A percentile compares a stretch with the other conserved stretches of the same genome.
Conservation (phyloP, 805 yeast genomes). For the Ogataea neopini region DNA sequence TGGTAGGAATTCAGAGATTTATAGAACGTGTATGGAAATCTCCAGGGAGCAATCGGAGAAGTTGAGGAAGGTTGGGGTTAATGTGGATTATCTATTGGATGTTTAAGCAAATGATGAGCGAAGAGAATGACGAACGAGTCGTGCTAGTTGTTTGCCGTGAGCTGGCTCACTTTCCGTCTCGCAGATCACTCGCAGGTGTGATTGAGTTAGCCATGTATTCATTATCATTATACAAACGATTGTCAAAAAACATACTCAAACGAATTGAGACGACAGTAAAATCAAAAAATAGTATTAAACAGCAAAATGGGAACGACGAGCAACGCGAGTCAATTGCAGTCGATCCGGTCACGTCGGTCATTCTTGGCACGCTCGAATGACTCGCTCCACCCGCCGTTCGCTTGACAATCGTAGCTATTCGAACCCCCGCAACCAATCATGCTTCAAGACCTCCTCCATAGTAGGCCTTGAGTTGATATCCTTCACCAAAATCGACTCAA, state of each 20-base stretch:
- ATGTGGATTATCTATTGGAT: conserved; percentile 64
- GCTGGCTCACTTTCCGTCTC: too few relatives aligned
- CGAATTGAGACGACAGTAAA: not conserved
- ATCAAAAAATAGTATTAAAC: too few relatives aligned
- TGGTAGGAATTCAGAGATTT: conserved; percentile 50
- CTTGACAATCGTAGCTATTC: conserved; percentile 15
- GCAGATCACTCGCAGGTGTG: too few relatives aligned
- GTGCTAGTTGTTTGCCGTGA: too few relatives aligned
- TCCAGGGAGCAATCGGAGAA: conserved; percentile 59
- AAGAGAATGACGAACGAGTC: too few relatives aligned
- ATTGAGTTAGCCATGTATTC: conserved; percentile 1
- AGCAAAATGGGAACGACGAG: too few relatives aligned
- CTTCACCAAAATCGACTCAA: conserved; percentile 66
- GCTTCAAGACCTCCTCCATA: conserved; percentile 66
- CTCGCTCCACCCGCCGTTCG: not conserved
- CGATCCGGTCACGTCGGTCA: too few relatives aligned
- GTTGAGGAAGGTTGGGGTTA: conserved; percentile 67
- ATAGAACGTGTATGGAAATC: conserved; percentile 54
- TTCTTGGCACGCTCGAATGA: too few relatives aligned
- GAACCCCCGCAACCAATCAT: conserved; percentile 60
- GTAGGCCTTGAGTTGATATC: conserved; percentile 69
- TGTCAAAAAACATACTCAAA: not conserved
- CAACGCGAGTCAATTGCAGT: too few relatives aligned
- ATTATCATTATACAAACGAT: not conserved
- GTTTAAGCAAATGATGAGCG: too few relatives aligned